These are phyloP conservation scores for Fraxinus sp. DNA, from an alignment of 305 asterid species.

Conservation along the genomic window DNA sequence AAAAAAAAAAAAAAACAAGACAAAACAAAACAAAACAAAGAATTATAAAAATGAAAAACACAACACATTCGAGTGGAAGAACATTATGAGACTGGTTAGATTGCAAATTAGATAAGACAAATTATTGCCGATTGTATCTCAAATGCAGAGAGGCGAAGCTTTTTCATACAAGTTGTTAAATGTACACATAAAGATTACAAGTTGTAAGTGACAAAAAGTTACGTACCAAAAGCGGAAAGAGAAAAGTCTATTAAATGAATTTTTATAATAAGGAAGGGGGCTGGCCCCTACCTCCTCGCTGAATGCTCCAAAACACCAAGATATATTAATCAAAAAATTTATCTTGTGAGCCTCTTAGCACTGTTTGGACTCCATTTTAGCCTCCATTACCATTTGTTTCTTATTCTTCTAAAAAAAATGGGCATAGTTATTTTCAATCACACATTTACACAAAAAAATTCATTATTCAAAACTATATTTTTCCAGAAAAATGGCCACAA, in stretches of 20 bases:
- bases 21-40: not conserved
- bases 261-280: too few relatives aligned
- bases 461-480: too few relatives aligned
- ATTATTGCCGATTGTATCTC: not conserved
- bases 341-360: too few relatives aligned
- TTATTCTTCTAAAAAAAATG: too few relatives aligned
- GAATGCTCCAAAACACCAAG: not conserved
- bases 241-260: not conserved
- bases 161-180: not conserved
- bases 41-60: not conserved
- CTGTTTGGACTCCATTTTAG: too few relatives aligned
- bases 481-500: too few relatives aligned
- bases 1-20: too few relatives aligned
- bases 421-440: too few relatives aligned
- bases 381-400: too few relatives aligned
- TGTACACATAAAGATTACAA: not conserved
- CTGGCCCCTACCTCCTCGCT: too few relatives aligned
- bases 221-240: not conserved
- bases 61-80: not conserved
- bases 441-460: too few relatives aligned
- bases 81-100: not conserved
- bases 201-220: not conserved
- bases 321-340: not conserved
- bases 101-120: not conserved
- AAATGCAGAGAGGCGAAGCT: not conserved